phyloP scores from a whole-genome alignment of 129 eudicot genomes.

The Helianthus annuus region DNA sequence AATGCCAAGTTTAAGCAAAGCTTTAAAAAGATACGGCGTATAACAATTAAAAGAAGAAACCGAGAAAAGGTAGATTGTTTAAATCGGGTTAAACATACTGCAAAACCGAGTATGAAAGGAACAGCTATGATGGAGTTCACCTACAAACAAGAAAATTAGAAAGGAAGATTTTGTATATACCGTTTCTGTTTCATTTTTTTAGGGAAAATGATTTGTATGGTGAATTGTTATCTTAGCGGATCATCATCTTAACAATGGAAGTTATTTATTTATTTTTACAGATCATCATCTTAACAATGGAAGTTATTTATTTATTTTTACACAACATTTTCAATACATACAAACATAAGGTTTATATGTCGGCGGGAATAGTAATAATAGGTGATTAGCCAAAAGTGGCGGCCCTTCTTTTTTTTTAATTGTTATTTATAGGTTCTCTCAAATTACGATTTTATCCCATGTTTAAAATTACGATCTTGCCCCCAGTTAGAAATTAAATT shows the following conservation, averaged over 20 bases:
- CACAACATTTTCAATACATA: too few species aligned
- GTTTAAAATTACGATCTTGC: too few species aligned
- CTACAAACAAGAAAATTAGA: not conserved
- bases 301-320: not conserved
- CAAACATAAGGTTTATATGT: too few species aligned
- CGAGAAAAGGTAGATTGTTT: not conserved
- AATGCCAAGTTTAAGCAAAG: slow-evolving; percentile 92
- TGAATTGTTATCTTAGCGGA: slow-evolving; percentile 10
- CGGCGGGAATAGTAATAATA: too few species aligned
- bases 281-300: not conserved
- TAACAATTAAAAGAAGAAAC: slow-evolving; percentile 25
- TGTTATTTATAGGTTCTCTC: too few species aligned
- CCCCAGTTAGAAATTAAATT: too few species aligned
- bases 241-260: too few species aligned
- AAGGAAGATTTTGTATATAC: slow-evolving; percentile 8
- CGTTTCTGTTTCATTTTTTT: not conserved
- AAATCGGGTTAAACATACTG: not conserved
- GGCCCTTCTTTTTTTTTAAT: too few species aligned
- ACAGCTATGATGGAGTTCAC: not conserved
- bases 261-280: not conserved
- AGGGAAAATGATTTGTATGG: slow-evolving; percentile 7
- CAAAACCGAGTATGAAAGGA: not conserved
- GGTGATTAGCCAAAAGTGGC: too few species aligned
- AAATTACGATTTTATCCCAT: too few species aligned
- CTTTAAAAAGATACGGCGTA: slow-evolving; percentile 76